Conservation (phyloP, 139 green algal species). For the Tetraselmis chui region DNA sequence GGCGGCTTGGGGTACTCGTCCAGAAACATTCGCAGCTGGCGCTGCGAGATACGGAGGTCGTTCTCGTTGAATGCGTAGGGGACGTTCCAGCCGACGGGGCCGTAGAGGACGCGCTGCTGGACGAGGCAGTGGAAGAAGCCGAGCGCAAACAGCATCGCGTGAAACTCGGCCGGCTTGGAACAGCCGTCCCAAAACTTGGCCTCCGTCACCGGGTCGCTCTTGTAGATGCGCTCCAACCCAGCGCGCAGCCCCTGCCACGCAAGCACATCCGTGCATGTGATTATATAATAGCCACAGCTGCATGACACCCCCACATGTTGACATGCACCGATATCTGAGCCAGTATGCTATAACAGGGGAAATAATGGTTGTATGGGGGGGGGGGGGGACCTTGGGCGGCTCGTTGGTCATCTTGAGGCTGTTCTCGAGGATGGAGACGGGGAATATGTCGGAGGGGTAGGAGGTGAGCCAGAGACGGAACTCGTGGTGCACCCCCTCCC, state of each 20-base stretch:
- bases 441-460: constrained; percentile 62
- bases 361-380: too few relatives aligned
- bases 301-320: too few relatives aligned
- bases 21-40: constrained; percentile 74
- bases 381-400: constrained; percentile 25
- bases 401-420: constrained; percentile 71
- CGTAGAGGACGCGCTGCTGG: constrained; percentile 66
- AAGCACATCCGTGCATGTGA: too few relatives aligned
- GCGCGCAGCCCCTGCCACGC: constrained; percentile 22
- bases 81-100: constrained; percentile 77
- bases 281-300: too few relatives aligned
- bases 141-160: constrained; percentile 63
- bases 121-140: constrained; percentile 68
- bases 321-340: too few relatives aligned
- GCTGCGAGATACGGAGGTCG: constrained; percentile 63
- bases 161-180: constrained; percentile 50
- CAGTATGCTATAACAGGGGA: too few relatives aligned
- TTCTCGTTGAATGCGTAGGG: constrained; percentile 77
- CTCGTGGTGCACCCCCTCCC: constrained; percentile 27
- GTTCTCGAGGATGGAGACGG: constrained; percentile 64
- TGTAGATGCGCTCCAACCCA: constrained; percentile 58
- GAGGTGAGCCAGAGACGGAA: constrained; percentile 65
- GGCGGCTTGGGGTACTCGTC: constrained; percentile 69
- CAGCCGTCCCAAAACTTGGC: constrained; percentile 62
- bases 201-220: constrained; percentile 55